These are phyloP conservation scores for Viola odorata DNA, from an alignment of 345 rosid species.

Conservation along the genomic window DNA sequence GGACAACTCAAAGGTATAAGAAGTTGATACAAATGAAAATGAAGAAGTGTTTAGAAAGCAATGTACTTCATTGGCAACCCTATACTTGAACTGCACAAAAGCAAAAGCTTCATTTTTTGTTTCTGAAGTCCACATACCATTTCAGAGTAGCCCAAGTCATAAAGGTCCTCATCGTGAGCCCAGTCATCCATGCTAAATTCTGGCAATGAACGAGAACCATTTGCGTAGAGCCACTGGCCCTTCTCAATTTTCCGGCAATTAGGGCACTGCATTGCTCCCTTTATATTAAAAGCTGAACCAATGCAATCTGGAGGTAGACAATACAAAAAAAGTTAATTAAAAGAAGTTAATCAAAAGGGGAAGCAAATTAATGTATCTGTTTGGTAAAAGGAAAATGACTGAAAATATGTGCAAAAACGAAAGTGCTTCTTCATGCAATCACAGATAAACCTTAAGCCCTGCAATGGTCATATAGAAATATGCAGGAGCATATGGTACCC, in stretches of 20 bases:
- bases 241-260: constrained; percentile 95
- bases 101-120: neutral
- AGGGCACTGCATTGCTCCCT: constrained; percentile 98
- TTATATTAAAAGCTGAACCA: constrained; percentile 94
- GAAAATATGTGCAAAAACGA: neutral
- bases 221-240: constrained; percentile 97
- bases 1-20: neutral
- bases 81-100: constrained; percentile 3
- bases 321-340: constrained; percentile 7
- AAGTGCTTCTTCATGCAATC: neutral
- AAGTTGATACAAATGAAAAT: neutral
- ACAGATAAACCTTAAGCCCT: neutral
- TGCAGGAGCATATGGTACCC: too few species aligned
- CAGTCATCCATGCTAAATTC: constrained; percentile 86
- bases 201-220: constrained; percentile 64
- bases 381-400: neutral
- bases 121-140: constrained; percentile 42
- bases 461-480: too few species aligned
- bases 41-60: constrained; percentile 3
- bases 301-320: constrained; percentile 67
- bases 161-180: constrained; percentile 85
- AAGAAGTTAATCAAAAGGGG: neutral
- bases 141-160: constrained; percentile 76
- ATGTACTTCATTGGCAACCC: neutral
- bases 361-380: neutral